Evolutionary conservation across 2,329 filamentous ascomycete genomes (phyloP), one percentile per base, ranked within the genome.

Genomic region (Clarireedia hainanense): DNA sequence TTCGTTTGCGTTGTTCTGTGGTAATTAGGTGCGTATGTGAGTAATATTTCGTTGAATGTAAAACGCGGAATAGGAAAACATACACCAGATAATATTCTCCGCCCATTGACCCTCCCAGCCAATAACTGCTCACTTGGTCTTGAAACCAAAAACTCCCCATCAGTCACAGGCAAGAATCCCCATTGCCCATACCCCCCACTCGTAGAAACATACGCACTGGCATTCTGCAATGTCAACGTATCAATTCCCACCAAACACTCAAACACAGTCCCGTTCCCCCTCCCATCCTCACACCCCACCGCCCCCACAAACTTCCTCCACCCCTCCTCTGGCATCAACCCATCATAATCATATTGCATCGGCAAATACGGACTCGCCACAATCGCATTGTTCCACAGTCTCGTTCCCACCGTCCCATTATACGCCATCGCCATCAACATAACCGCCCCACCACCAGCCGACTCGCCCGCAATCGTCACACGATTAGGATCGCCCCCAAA

Each of bases 391-490:
- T 51, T 36, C n/a, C 50, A 55, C 9, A 55, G 50, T 15, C 26
- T 45, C 3, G 47, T 50, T 4, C 47, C 52, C 2, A 55, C 34
- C 2, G 20, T 55, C 1, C 63, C 62, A 6, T 57, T 56, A 45
- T 55, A 62, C 2, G 61, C 55, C 53, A 24, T 72, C 71, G 4
- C 72, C 69, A 75, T 74, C 12, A 76, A 73, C 34, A 79, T 73
- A 2, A 79, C 75, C 10, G 69, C 70, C 0, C 77, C 78, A 0
- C 70, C 80, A 2, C 81, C 80, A 0, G 81, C 79, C 9, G 75
- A 78, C 57, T 80, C 76, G 0, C 81, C 80, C 56, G 74, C 75
- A 17, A 83, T 73, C 0, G 78, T 81, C 0, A 84, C 76, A 6
- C 75, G 72, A 1, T 65, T 60, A 0, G 73, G 72, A 52, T 83